These are phyloP conservation scores for Ampelocalamus luodianensis DNA, from an alignment of 176 grass and related monocot genomes.

Conservation along the genomic window DNA sequence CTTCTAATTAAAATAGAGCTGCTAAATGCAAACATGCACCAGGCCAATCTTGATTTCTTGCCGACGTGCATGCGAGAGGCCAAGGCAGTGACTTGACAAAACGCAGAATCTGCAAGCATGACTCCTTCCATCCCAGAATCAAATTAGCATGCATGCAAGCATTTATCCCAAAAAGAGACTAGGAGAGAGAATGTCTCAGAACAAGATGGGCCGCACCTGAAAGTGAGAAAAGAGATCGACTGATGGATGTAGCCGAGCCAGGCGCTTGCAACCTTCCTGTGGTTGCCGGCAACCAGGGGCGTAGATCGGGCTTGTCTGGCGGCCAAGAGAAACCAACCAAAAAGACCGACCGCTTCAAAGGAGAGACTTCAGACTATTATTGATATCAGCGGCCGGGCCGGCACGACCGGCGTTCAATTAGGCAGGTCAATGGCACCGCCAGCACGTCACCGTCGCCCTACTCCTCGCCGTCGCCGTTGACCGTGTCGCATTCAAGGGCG, in stretches of 20 bases:
- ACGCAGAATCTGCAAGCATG: not conserved
- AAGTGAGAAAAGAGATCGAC: not conserved
- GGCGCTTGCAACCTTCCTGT: not conserved
- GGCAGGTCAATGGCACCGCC: slow-evolving; percentile 25
- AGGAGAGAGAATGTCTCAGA: not conserved
- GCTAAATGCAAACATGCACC: not conserved
- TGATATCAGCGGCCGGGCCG: not conserved
- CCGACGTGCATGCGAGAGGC: not conserved
- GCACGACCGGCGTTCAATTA: not conserved
- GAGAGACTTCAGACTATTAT: not conserved
- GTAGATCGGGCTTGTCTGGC: slow-evolving; percentile 45
- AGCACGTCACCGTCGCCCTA: not conserved
- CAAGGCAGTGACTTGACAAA: not conserved
- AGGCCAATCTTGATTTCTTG: not conserved
- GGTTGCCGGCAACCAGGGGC: slow-evolving; percentile 44
- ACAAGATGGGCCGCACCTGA: not conserved
- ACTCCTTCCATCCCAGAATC: not conserved
- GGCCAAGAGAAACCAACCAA: not conserved
- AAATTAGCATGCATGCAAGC: not conserved
- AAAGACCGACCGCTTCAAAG: slow-evolving; percentile 39
- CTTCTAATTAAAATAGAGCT: not conserved
- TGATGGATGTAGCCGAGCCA: not conserved
- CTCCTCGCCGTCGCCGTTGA: not conserved
- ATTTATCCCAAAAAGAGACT: not conserved
- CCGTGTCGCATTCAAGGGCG: not conserved